A percentile compares a stretch with the other conserved stretches of the same genome.
Evolutionary conservation across 805 yeast genomes (phyloP).

Genomic region (Kluyveromyces nonfermentans): DNA sequence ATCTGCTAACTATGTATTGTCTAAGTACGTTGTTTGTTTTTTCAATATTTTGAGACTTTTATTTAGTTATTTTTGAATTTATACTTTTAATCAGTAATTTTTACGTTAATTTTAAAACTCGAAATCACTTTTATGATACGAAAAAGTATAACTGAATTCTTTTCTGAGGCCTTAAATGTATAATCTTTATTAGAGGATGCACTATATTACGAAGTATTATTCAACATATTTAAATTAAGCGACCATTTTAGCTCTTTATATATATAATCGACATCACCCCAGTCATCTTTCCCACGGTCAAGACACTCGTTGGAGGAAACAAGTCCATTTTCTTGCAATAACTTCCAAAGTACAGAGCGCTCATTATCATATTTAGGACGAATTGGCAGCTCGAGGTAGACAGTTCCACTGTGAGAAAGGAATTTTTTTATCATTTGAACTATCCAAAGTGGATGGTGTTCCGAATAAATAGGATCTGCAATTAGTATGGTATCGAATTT

Average conservation of each 20-base stretch:
- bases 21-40: background rate
- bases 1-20: too few relatives aligned
- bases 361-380: constrained; percentile 58
- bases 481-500: constrained; percentile 54
- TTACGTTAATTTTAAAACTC: background rate
- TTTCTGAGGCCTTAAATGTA: too few relatives aligned
- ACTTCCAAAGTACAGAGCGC: constrained; percentile 48
- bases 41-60: too few relatives aligned
- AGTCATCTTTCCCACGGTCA: constrained; percentile 75
- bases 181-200: too few relatives aligned
- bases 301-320: constrained; percentile 29
- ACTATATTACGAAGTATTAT: too few relatives aligned
- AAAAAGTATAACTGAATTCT: too few relatives aligned
- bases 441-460: constrained; percentile 70
- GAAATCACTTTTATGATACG: background rate
- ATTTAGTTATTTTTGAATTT: too few relatives aligned
- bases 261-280: constrained; percentile 60
- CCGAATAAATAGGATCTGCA: constrained; percentile 85
- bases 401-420: constrained; percentile 33
- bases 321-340: constrained; percentile 32
- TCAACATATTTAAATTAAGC: too few relatives aligned
- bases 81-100: too few relatives aligned
- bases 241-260: constrained; percentile 29
- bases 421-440: constrained; percentile 47
- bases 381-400: constrained; percentile 69